phyloP scores from a whole-genome alignment of 2,329 filamentous ascomycete species.

The Colletotrichum lupini region DNA sequence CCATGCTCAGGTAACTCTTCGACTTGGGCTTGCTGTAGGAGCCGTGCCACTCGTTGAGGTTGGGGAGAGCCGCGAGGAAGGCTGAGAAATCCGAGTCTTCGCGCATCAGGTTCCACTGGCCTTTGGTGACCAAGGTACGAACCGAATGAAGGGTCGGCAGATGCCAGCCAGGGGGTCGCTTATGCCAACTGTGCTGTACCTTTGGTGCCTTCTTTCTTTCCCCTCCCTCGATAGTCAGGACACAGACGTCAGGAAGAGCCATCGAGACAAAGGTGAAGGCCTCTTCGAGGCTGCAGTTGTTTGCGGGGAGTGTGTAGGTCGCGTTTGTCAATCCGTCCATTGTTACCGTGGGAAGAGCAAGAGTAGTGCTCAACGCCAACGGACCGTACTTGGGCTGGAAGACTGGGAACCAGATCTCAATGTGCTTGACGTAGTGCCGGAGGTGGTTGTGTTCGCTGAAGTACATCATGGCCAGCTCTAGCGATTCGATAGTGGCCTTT shows the following conservation, averaged over 20 bases:
- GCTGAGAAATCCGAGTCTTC: conserved; percentile 69
- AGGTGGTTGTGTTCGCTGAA: conserved; percentile 70
- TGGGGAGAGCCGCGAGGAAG: conserved; percentile 72
- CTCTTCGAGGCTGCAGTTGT: conserved; percentile 77
- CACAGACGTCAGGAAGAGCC: conserved; percentile 69
- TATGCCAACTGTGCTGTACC: conserved; percentile 52
- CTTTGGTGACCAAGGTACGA: conserved; percentile 76
- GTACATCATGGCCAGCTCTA: conserved; percentile 70
- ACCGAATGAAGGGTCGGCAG: conserved; percentile 65
- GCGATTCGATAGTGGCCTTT: conserved; percentile 74
- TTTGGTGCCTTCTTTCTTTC: conserved; percentile 80
- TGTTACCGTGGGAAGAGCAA: conserved; percentile 63
- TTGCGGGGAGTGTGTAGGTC: conserved; percentile 67
- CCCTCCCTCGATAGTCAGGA: conserved; percentile 81
- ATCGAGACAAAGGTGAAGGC: conserved; percentile 72
- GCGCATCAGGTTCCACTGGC: conserved; percentile 82
- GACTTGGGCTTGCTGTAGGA: conserved; percentile 78
- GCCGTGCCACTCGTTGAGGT: conserved; percentile 71
- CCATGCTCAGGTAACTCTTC: conserved; percentile 78
- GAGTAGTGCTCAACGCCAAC: conserved; percentile 53
- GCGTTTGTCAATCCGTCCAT: conserved; percentile 66
- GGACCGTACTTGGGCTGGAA: conserved; percentile 69
- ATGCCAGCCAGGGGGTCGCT: conserved; percentile 44
- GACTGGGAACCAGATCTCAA: conserved; percentile 83
- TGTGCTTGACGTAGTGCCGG: conserved; percentile 73